A percentile compares a stretch with the other conserved stretches of the same genome.
These are phyloP conservation scores for Halteria grandinella DNA, from an alignment of 73 alveolate species.

Conservation along the genomic window DNA sequence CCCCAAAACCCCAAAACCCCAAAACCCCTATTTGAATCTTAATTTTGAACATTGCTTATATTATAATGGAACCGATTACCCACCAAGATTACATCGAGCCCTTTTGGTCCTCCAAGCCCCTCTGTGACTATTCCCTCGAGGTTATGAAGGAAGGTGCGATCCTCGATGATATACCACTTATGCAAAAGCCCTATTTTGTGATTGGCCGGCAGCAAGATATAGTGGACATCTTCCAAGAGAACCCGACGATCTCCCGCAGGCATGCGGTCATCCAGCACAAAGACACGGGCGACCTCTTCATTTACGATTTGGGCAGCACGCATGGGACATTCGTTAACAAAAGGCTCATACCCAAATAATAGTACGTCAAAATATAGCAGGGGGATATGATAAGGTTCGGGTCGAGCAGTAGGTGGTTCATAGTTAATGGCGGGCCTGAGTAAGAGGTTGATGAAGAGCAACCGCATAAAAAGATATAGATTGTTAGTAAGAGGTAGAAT, in stretches of 20 bases:
- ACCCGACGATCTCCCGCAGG: conserved; percentile 75
- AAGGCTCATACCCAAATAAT: conserved; percentile 52
- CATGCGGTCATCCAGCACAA: conserved; percentile 78
- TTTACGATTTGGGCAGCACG: conserved; percentile 79
- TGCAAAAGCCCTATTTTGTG: conserved; percentile 46
- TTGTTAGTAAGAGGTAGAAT: conserved; percentile 13
- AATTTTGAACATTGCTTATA: no score
- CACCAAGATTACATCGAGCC: conserved; percentile 44
- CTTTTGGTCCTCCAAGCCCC: conserved; percentile 57
- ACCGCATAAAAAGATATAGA: conserved; percentile 4
- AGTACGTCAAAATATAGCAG: conserved; percentile 66
- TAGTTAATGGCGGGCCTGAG: conserved; percentile 30
- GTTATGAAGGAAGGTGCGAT: conserved; percentile 66
- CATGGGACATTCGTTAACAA: conserved; percentile 84
- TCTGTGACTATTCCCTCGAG: conserved; percentile 31
- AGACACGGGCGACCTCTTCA: conserved; percentile 76
- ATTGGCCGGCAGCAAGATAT: conserved; percentile 53
- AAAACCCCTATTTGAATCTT: no score
- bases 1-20: no score
- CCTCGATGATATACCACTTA: conserved; percentile 34
- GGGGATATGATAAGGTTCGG: conserved; percentile 74
- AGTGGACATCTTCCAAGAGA: conserved; percentile 70
- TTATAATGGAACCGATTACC: not conserved
- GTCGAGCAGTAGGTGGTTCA: conserved; percentile 46
- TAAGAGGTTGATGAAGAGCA: no score